Evolutionary conservation across 2,329 filamentous ascomycete species (phyloP), one percentile per base, ranked within the genome.

Genomic region (Cytospora chrysosperma): DNA sequence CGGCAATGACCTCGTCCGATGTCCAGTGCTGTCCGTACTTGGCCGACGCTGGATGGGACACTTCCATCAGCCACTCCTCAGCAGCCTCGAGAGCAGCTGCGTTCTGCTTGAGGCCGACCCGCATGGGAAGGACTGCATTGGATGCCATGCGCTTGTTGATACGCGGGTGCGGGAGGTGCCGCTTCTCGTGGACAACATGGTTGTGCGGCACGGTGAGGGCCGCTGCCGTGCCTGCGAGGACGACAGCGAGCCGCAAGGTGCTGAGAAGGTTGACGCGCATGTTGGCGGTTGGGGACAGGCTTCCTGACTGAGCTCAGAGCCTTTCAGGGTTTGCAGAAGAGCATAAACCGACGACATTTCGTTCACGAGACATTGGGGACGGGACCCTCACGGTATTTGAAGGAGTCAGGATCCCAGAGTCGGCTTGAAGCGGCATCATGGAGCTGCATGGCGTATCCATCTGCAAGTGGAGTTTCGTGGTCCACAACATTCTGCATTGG

Each of bases 1-100:
- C 71, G 30, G 76, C 72, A 34, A 73, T 68, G 21, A 78, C 73
- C 60, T 79, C 74, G 17, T 74, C 67, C 4, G 72, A 61, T 7
- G 71, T 74, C 72, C 76, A 75, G 68, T 79, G 74, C 60, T 78
- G 53, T 30, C 60, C 60, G 32, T 43, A 62, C 32, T 62, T 62
- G 53, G 60, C 53, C 30, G 60, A 62, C 13, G 53, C 17, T 13
- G 60, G 60, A 26, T 62, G 60, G 12, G 60, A 56, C 17, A 62
- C 61, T 15, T 62, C 61, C 61, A 62, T 62, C 49, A 62, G 61
- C 61, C 61, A 62, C 12, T 62, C 61, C 49, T 62, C 61, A 1
- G 61, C 61, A 19, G 61, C 52, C 26, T 58, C 47, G 12, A 62
- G 54, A 12, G 61, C 61, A 28, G 47, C 50, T 12, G 61, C 34